Evolutionary conservation across 805 yeast species (phyloP).

Genomic region (Blastobotrys americana): DNA sequence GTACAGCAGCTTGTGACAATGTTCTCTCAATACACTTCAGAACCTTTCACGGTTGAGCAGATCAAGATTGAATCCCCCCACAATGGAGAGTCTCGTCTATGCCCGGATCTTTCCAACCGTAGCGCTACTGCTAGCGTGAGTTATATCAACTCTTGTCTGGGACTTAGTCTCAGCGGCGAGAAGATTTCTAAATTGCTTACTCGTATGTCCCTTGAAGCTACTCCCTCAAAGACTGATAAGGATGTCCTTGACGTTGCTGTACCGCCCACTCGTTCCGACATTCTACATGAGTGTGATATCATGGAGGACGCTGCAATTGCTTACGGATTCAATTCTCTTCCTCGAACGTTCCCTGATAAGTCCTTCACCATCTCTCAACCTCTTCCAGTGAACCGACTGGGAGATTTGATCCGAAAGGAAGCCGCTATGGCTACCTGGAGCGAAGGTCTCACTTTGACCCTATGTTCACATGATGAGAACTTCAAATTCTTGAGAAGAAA

Average conservation of each 20-base stretch:
- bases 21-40: conserved; percentile 83
- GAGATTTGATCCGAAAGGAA: conserved; percentile 85
- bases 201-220: conserved; percentile 75
- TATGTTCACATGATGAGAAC: conserved; percentile 96
- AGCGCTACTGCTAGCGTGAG: conserved; percentile 62
- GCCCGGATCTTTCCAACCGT: conserved; percentile 69
- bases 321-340: conserved; percentile 86
- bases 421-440: conserved; percentile 93
- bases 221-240: conserved; percentile 40
- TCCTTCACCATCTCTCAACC: conserved; percentile 77
- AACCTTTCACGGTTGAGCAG: conserved; percentile 84
- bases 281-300: conserved; percentile 93
- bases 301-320: conserved; percentile 98
- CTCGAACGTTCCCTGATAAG: conserved; percentile 70
- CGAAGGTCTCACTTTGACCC: conserved; percentile 91
- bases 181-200: conserved; percentile 61
- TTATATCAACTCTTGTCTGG: conserved; percentile 89
- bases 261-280: conserved; percentile 94
- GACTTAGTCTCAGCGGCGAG: conserved; percentile 61
- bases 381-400: conserved; percentile 80
- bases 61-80: conserved; percentile 77
- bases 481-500: conserved; percentile 70
- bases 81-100: conserved; percentile 63
- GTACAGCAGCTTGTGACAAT: conserved; percentile 88
- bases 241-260: conserved; percentile 57